Evolutionary conservation across 192 early-diverging fungal genomes (phyloP), one percentile per base, ranked within the genome.

Genomic region (Oehlia diaphana): DNA sequence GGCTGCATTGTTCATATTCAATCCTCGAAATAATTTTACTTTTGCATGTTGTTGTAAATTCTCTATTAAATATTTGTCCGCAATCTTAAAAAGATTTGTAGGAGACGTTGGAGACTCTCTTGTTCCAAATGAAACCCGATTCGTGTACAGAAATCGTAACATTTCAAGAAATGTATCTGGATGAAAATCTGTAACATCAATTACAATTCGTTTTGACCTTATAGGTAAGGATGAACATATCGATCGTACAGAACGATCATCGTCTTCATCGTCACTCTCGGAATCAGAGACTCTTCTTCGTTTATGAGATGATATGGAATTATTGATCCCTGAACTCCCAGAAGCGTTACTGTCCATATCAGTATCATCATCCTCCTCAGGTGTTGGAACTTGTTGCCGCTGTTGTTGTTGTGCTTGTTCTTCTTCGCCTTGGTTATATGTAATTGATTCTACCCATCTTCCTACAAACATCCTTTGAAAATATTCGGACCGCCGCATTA

Each of bases 31-130:
- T 61, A 79, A 70, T 23, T 71, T 31, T n/a, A 44, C 16, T 42
- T 70, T 79, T 8, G 77, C 77, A 2, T 23, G 65, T 23, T 79
- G 67, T 37, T 68, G 33, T 62, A 79, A 37, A 39, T 79, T 68
- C n/a, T 69, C 67, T 21, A 79, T 79, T 5, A 79, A 70, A 62
- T 79, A 79, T 71, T 79, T 79, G 14, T 74, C 73, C 8, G 73
- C 73, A 4, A 74, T 74, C 9, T 47, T 42, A n/a, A 74, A 74
- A 23, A 74, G 31, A 13, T 74, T 47, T 10, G 63, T 13, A 23
- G 61, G 14, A 31, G 74, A 26, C 5, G 49, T 75, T 2, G 26
- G 53, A 0, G 74, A 39, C n/a, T 71, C 39, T 9, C 37, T 71
- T 0, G 28, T 4, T n/a, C 33, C 58, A 65, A 76, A 76, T 39